Base-by-base conservation (phyloP, 352 stramenopile genomes). In the Phytophthora sp. region DNA sequence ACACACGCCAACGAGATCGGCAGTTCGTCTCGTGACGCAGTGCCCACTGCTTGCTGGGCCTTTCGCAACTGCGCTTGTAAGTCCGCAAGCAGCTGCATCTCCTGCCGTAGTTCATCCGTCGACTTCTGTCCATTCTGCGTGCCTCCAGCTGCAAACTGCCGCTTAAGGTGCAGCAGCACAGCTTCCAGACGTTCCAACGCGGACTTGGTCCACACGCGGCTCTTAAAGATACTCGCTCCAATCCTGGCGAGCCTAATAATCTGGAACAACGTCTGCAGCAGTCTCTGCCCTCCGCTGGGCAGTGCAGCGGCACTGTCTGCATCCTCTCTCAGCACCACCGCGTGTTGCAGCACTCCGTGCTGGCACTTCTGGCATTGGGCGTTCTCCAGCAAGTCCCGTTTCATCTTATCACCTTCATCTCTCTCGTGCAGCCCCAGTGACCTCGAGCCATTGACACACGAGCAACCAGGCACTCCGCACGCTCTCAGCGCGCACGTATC, bases 61-160 rank as follows among this genome's bases (percentile, higher is more conserved):
- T 82, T 78, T 28, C 80, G 74, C 32, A 83, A 59, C 46, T 83
- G 76, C 34, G 63, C 34, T 30, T 87, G 75, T 26, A 94, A 59
- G 24, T 85, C 74, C 2, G 67, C 56, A 2, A 89, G 37, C n/a
- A 94, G 38, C 37, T 82, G 65, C 56, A 78, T 76, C 62, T 91
- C 82, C 32, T 88, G 69, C 24, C 64, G 69, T 15, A 87, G 39
- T 59, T 92, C 82, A 0, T 48, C 30, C 11, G 69, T 44, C 10
- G 78, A 81, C 64, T 87, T 86, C 45, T 91, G 79, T n/a, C 82
- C 80, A 62, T 91, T 89, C 31, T 88, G 74, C 18, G 82, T 79
- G 18, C 83, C 77, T 41, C 79, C 79, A 20, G 69, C 55, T 15
- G 71, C 42, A 34, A 88, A 79, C 27, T 90, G 85, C 13, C 69